Evolutionary conservation across 192 early-diverging fungal species (phyloP).

Genomic region (Pilobolus umbonatus): DNA sequence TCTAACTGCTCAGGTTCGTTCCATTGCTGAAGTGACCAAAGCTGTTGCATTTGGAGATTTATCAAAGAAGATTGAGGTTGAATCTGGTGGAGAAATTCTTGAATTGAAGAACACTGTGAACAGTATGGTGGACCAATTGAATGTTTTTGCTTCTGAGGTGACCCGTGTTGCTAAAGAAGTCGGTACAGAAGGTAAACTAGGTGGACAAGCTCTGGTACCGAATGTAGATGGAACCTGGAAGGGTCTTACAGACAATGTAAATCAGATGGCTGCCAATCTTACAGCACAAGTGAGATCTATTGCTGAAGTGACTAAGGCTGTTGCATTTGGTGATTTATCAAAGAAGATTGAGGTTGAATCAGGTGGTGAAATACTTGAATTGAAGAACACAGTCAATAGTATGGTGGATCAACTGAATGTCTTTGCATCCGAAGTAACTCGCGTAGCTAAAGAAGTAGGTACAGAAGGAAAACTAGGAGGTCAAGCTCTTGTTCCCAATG

Average conservation of each 20-base stretch:
- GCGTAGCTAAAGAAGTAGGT: constrained; percentile 52
- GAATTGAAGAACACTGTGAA: constrained; percentile 58
- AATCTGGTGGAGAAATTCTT: constrained; percentile 46
- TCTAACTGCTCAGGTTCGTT: constrained; percentile 45
- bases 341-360: constrained; percentile 57
- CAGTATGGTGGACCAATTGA: constrained; percentile 53
- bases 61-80: constrained; percentile 45
- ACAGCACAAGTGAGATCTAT: constrained; percentile 64
- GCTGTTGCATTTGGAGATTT: constrained; percentile 51
- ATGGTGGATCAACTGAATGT: constrained; percentile 65
- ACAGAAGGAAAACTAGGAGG: constrained; percentile 57
- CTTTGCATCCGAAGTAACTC: constrained; percentile 53
- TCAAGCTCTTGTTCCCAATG: constrained; percentile 43
- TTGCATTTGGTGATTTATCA: constrained; percentile 52
- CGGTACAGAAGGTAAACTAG: constrained; percentile 67
- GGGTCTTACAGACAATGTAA: constrained; percentile 65
- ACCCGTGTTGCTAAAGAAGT: constrained; percentile 59
- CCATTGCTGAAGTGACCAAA: constrained; percentile 46
- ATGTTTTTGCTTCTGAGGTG: constrained; percentile 56
- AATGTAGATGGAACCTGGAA: constrained; percentile 71
- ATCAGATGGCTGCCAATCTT: constrained; percentile 55
- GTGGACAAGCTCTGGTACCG: constrained; percentile 69
- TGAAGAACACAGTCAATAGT: constrained; percentile 75
- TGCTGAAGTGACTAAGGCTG: constrained; percentile 54
- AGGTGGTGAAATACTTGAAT: constrained; percentile 62